Evolutionary conservation across 148 eudicot genomes (phyloP).

Genomic region (Heliosperma pusillum): DNA sequence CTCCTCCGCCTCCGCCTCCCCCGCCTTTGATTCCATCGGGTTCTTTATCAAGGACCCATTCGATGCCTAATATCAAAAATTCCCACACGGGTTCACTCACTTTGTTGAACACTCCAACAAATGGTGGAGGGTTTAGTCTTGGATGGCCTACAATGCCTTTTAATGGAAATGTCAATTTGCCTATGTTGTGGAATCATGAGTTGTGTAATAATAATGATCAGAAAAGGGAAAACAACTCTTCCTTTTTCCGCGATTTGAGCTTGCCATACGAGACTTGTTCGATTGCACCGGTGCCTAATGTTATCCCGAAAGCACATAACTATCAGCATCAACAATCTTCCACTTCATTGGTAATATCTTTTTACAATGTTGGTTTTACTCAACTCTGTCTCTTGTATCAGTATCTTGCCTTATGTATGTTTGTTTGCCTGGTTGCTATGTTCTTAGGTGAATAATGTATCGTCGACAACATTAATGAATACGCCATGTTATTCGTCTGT

Average conservation of each 20-base stretch:
- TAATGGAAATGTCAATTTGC: slow-evolving; percentile 29
- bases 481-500: slow-evolving; percentile 30
- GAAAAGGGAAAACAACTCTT: slow-evolving; percentile 27
- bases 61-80: slow-evolving; percentile 29
- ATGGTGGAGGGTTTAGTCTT: slow-evolving; percentile 21
- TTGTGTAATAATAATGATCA: slow-evolving; percentile 30
- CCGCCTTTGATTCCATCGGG: slow-evolving; percentile 24
- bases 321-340: slow-evolving; percentile 52
- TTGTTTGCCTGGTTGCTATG: no score
- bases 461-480: slow-evolving; percentile 42
- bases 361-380: background rate
- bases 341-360: slow-evolving; percentile 44
- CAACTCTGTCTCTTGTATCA: background rate
- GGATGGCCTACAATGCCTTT: slow-evolving; percentile 29
- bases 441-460: slow-evolving; percentile 28
- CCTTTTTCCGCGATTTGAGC: slow-evolving; percentile 20
- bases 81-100: slow-evolving; percentile 21
- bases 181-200: slow-evolving; percentile 44
- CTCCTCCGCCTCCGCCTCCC: background rate
- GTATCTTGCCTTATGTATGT: background rate
- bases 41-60: slow-evolving; percentile 22
- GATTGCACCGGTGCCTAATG: slow-evolving; percentile 28
- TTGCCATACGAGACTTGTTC: slow-evolving; percentile 36
- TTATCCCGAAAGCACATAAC: slow-evolving; percentile 36
- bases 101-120: no score